phyloP scores from a whole-genome alignment of 2,329 filamentous ascomycete genomes.

The Aspergillus ibericus region DNA sequence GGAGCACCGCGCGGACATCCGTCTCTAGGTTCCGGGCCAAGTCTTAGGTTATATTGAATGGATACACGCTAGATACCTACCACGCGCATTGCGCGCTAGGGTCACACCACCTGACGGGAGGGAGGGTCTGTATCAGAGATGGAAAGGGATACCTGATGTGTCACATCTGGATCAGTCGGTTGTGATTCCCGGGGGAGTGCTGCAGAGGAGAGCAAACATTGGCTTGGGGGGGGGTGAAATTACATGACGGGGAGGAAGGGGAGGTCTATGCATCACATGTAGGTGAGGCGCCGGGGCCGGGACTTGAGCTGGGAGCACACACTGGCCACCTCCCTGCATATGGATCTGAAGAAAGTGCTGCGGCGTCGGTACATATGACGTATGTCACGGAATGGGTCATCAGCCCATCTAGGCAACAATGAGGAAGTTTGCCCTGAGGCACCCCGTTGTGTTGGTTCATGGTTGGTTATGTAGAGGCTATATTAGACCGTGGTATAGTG shows the following conservation, averaged over 20 bases:
- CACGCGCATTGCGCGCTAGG: too few species aligned
- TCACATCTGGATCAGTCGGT: background rate
- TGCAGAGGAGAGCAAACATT: background rate
- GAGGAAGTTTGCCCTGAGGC: background rate
- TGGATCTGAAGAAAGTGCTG: background rate
- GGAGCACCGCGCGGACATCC: too few species aligned
- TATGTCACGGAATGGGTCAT: background rate
- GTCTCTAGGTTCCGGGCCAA: too few species aligned
- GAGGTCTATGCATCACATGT: constrained; percentile 1
- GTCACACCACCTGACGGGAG: background rate
- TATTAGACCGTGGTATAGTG: background rate
- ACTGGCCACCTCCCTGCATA: background rate
- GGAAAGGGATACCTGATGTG: background rate
- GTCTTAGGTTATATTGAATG: too few species aligned
- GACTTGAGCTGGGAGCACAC: background rate
- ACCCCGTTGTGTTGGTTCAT: background rate
- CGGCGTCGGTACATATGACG: background rate
- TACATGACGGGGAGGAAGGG: background rate
- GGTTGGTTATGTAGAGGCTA: background rate
- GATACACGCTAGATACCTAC: too few species aligned
- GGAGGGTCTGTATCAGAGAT: background rate
- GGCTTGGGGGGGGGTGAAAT: background rate
- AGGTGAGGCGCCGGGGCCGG: background rate
- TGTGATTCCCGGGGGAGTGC: background rate
- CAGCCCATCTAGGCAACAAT: background rate